Base-by-base conservation (phyloP, 2,329 filamentous ascomycete genomes). In the Epichloe sylvatica region DNA sequence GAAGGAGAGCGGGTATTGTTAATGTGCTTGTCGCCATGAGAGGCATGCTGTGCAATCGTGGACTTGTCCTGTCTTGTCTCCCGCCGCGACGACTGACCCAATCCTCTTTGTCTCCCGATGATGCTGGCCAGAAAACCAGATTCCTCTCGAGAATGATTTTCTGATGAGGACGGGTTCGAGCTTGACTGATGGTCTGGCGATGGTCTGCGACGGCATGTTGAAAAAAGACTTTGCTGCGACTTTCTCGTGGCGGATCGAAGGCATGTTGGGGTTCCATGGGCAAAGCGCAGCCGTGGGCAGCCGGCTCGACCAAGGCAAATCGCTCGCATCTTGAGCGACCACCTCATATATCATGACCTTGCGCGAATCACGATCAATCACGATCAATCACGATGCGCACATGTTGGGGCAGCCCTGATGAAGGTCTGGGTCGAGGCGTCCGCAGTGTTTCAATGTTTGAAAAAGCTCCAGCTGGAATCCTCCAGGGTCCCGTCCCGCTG, bases 271-370 rank as follows among this genome's bases (percentile, higher is more conserved):
- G 30, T 38, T 43, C 46, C 41, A 12, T 52, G 45, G 30, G 53
- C 52, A 50, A 50, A 45, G 48, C 55, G 49, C 48, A 58, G 54
- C 56, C 59, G 59, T 49, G 52, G 45, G 51, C 53, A 54, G 52
- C 52, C 56, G 51, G 56, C 53, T 49, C 59, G 59, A 50, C 52
- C 56, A 46, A 57, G 53, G 39, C 53, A 53, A 50, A 55, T 59
- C 52, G 52, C 51, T 52, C 52, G 52, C 58, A 62, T 60, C 51
- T 55, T 42, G 33, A 9, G 46, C 12, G 9, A 15, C 12, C 35
- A 15, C 12, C 35, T 34, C 15, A 7, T 45, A 21, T 25, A 41
- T 23, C 9, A 13, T 23, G 2, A 40, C 5, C 25, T 47, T 13
- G 30, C 2, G n/a, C 9, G 35, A 11, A 17, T 48, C 39, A 42